Conservation (phyloP, 2,329 filamentous ascomycete species). For the Lachnellula cervina region DNA sequence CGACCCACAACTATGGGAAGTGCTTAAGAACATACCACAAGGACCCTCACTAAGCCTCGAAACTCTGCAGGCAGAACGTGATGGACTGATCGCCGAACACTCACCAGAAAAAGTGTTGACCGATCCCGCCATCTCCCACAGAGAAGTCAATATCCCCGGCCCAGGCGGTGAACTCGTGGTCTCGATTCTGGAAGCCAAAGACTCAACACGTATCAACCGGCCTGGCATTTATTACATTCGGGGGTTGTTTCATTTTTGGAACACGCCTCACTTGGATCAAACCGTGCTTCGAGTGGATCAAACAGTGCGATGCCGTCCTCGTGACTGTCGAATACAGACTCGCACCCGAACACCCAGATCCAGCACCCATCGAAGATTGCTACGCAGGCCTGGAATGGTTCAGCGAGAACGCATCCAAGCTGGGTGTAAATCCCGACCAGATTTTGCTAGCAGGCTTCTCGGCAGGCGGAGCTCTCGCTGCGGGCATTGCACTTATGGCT, state of each 20-base stretch:
- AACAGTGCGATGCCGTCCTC: neutral
- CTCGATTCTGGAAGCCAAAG: neutral
- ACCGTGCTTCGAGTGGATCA: neutral
- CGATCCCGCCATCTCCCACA: neutral
- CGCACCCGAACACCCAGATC: conserved; percentile 50
- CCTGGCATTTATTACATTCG: neutral
- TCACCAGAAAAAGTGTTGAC: too few relatives aligned
- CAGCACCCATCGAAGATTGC: conserved; percentile 47
- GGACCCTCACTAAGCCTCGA: too few relatives aligned
- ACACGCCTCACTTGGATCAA: neutral
- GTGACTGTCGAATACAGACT: conserved; percentile 49
- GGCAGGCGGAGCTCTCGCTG: conserved; percentile 48
- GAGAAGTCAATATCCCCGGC: neutral
- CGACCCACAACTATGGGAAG: too few relatives aligned
- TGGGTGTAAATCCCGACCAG: conserved; percentile 38
- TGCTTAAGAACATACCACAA: too few relatives aligned
- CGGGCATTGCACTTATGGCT: conserved; percentile 42
- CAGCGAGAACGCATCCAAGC: conserved; percentile 6
- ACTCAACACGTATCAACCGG: neutral
- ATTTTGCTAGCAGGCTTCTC: conserved; percentile 47
- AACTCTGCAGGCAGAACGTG: too few relatives aligned
- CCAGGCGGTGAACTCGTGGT: neutral
- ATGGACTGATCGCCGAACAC: too few relatives aligned
- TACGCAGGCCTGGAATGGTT: conserved; percentile 19
- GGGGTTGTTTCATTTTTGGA: neutral